These are phyloP conservation scores for Neurospora sp. DNA, from an alignment of 2,329 filamentous ascomycete genomes.

Conservation along the genomic window DNA sequence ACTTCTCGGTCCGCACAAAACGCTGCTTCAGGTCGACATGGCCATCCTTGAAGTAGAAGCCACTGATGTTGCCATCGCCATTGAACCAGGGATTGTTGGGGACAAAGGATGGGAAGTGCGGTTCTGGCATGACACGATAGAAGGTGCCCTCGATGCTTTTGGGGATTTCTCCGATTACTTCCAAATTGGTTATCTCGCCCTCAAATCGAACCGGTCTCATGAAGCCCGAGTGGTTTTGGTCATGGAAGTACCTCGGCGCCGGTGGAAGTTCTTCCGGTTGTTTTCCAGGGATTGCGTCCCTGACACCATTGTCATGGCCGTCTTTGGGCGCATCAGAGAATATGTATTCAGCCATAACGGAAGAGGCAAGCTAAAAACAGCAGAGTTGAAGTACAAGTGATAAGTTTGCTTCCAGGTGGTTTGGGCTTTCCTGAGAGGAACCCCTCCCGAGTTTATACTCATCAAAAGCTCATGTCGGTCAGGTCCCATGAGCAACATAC, in stretches of 20 bases:
- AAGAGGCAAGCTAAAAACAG: background rate
- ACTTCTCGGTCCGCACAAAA: constrained; percentile 29
- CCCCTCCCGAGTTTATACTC: background rate
- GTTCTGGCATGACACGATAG: constrained; percentile 30
- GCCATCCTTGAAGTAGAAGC: constrained; percentile 24
- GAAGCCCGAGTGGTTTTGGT: background rate
- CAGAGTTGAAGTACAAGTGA: background rate
- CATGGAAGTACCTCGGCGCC: background rate
- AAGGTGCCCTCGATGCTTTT: constrained; percentile 22
- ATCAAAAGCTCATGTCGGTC: background rate
- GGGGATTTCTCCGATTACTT: constrained; percentile 21
- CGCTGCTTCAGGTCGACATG: constrained; percentile 22
- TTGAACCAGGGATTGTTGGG: constrained; percentile 27
- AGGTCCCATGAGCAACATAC: background rate
- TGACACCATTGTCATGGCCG: background rate
- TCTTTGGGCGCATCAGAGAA: background rate
- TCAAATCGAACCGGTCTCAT: constrained; percentile 27
- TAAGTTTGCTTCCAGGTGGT: background rate
- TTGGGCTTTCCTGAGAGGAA: background rate
- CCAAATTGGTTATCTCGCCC: constrained; percentile 23
- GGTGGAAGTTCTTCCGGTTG: background rate
- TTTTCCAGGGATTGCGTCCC: background rate
- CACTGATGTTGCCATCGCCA: constrained; percentile 27
- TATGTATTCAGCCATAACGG: background rate
- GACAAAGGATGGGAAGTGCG: constrained; percentile 22